Conservation (phyloP, 805 yeast genomes). For the Candida caryicola region DNA sequence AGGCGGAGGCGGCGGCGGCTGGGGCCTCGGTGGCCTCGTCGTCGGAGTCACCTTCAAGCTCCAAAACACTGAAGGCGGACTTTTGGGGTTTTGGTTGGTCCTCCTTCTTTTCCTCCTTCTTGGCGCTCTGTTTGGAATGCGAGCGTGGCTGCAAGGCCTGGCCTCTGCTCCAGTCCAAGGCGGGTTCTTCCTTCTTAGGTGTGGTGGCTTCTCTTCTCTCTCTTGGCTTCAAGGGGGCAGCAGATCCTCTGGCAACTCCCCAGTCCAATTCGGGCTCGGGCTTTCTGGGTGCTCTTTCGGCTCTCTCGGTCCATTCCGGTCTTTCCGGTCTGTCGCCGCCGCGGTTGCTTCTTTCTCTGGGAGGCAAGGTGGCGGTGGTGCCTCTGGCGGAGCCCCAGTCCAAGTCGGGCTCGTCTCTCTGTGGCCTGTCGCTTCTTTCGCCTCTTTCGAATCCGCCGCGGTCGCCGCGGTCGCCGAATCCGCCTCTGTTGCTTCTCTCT, state of each 20-base stretch:
- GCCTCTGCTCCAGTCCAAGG: conserved; percentile 39
- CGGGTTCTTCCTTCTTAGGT: conserved; percentile 26
- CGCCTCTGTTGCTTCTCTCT: conserved; percentile 25
- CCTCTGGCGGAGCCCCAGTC: conserved; percentile 58
- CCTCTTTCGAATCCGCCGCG: conserved; percentile 15
- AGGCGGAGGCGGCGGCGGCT: conserved; percentile 10
- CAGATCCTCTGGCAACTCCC: conserved; percentile 38
- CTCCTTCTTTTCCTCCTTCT: conserved; percentile 19
- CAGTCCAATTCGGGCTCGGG: conserved; percentile 41
- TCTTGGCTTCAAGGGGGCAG: conserved; percentile 27
- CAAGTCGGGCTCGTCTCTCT: conserved; percentile 53
- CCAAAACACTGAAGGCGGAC: conserved; percentile 48
- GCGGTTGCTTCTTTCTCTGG: conserved; percentile 38
- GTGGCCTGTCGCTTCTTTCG: conserved; percentile 24
- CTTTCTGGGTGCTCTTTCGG: conserved; percentile 30
- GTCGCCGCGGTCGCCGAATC: conserved; percentile 24
- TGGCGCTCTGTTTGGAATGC: conserved; percentile 4
- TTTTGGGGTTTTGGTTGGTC: conserved; percentile 38
- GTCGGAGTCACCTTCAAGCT: conserved; percentile 50
- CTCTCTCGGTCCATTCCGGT: conserved; percentile 19
- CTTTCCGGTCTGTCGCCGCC: conserved; percentile 28
- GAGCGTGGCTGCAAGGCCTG: conserved; percentile 26
- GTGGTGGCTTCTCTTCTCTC: conserved; percentile 28
- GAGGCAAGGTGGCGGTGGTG: conserved; percentile 24
- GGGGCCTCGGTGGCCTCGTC: conserved; percentile 37